Evolutionary conservation across 495 filamentous ascomycete genomes (phyloP).

Genomic region (Neurospora sp.): DNA sequence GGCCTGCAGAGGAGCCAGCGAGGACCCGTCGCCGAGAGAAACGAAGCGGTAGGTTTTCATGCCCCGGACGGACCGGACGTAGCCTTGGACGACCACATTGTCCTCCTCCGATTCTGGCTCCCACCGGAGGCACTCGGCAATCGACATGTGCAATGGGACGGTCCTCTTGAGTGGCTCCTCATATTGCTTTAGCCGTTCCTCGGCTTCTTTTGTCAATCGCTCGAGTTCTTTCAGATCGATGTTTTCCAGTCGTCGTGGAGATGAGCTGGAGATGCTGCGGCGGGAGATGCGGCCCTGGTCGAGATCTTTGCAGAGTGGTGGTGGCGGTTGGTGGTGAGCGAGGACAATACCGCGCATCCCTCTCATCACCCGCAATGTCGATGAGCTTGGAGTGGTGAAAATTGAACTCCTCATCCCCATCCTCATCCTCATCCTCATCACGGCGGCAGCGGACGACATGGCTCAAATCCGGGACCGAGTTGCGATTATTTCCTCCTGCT

Average conservation of each 20-base stretch:
- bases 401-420: background rate
- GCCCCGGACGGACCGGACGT: constrained; percentile 72
- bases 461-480: background rate
- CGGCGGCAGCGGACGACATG: background rate
- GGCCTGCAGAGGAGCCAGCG: constrained; percentile 66
- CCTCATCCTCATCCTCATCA: background rate
- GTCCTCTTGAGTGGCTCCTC: background rate
- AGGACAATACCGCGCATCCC: background rate
- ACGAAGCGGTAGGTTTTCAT: constrained; percentile 80
- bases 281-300: background rate
- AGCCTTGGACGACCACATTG: constrained; percentile 55
- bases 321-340: background rate
- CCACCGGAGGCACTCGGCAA: constrained; percentile 25
- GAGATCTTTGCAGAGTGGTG: background rate
- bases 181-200: background rate
- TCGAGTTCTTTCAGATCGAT: background rate
- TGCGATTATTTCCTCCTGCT: background rate
- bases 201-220: background rate
- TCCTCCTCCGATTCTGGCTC: constrained; percentile 14
- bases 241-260: background rate
- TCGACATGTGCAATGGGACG: background rate
- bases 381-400: background rate
- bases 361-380: background rate
- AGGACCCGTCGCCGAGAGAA: constrained; percentile 80
- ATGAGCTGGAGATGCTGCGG: background rate